Conservation (phyloP, 345 rosid species). For the Populus davidiana region DNA sequence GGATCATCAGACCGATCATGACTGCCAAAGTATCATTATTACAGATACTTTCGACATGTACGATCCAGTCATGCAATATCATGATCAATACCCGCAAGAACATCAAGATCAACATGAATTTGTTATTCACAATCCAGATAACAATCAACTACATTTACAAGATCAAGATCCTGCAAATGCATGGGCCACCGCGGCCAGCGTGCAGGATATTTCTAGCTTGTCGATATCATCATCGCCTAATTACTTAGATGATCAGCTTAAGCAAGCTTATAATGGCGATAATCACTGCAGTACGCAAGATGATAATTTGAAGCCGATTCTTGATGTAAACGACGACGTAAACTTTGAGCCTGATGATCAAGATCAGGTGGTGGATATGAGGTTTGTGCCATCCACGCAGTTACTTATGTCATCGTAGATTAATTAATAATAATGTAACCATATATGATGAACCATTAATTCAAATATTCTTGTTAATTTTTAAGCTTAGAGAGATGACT, state of each 20-base stretch:
- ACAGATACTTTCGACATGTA: constrained; percentile 5
- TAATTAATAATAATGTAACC: too few relatives aligned
- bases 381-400: too few relatives aligned
- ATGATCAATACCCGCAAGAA: neutral
- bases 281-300: neutral
- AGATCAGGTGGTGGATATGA: too few relatives aligned
- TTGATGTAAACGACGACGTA: too few relatives aligned
- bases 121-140: neutral
- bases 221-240: neutral
- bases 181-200: neutral
- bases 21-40: neutral
- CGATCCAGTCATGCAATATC: constrained; percentile 13
- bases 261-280: neutral
- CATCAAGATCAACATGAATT: constrained; percentile 8
- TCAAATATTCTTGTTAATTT: too few relatives aligned
- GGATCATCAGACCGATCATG: too few relatives aligned
- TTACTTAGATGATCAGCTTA: neutral
- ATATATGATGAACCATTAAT: too few relatives aligned
- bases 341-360: too few relatives aligned
- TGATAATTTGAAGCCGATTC: too few relatives aligned
- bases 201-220: constrained; percentile 14
- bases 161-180: neutral
- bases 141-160: neutral
- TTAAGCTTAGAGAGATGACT: too few relatives aligned
- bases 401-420: too few relatives aligned